Evolutionary conservation across 1,284 basidiomycete genomes (phyloP).

Genomic region (Ganoderma lingzhi): DNA sequence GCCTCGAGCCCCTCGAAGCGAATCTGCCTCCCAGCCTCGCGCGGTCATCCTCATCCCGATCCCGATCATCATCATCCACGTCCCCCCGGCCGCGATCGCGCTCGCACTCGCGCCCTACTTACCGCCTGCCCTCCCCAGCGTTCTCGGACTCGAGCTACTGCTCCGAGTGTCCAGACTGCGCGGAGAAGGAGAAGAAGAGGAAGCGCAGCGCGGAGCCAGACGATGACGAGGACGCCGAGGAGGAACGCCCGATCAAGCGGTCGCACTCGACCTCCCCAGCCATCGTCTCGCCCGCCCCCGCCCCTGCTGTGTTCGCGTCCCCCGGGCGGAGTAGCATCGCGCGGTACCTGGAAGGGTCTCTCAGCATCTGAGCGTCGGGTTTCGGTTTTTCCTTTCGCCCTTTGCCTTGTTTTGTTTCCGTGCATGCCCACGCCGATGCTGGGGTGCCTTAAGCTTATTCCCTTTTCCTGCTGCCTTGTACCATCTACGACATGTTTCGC

Average conservation of each 20-base stretch:
- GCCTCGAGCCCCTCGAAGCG: constrained; percentile 24
- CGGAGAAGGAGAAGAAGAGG: constrained; percentile 32
- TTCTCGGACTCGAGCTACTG: constrained; percentile 40
- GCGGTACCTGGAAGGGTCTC: constrained; percentile 25
- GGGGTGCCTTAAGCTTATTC: not conserved
- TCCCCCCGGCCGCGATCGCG: constrained; percentile 25
- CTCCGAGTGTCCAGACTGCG: constrained; percentile 43
- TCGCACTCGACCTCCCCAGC: constrained; percentile 30
- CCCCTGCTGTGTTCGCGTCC: not conserved
- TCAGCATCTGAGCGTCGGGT: constrained; percentile 22
- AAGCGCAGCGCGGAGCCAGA: constrained; percentile 30
- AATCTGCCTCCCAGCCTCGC: constrained; percentile 23
- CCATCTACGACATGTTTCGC: not conserved
- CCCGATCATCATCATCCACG: not conserved
- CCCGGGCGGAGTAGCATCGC: constrained; percentile 24
- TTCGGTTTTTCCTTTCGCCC: not conserved
- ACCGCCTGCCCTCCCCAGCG: constrained; percentile 37
- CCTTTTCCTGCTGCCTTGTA: not conserved
- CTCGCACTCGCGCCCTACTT: constrained; percentile 32
- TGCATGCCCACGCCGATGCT: not conserved
- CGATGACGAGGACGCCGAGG: constrained; percentile 8
- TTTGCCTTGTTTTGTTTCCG: not conserved
- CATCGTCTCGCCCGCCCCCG: constrained; percentile 12
- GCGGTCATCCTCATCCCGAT: constrained; percentile 9
- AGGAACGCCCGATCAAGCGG: constrained; percentile 35